These are phyloP conservation scores for Starmerella vaccinii DNA, from an alignment of 805 yeast species.

Conservation along the genomic window DNA sequence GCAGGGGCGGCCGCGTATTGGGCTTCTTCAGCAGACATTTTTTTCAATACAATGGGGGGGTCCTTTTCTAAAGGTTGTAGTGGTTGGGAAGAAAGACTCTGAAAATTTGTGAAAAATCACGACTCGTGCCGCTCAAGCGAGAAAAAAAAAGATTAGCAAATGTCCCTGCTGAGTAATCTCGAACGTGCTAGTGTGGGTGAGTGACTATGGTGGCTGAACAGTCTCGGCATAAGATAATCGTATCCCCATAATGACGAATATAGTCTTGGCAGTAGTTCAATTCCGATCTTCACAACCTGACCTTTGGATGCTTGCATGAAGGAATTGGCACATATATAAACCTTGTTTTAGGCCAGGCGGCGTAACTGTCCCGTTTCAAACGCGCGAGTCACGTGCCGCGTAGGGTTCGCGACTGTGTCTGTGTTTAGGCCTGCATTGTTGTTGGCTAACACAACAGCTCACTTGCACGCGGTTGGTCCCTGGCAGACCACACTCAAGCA, in stretches of 20 bases:
- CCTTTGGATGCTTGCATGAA: no score
- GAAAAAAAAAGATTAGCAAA: conserved; percentile 5
- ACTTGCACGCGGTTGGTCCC: background rate
- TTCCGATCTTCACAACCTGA: no score
- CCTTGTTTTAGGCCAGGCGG: no score
- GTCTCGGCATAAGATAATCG: no score
- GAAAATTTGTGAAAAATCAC: conserved; percentile 14
- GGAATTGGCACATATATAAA: no score
- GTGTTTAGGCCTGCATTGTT: no score
- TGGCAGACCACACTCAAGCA: background rate
- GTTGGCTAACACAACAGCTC: background rate
- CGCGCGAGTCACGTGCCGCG: background rate
- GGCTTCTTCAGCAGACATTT: conserved; percentile 21
- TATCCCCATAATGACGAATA: no score
- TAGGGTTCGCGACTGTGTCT: background rate
- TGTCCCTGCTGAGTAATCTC: conserved; percentile 4
- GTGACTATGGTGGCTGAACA: no score
- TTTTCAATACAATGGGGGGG: background rate
- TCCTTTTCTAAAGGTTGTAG: background rate
- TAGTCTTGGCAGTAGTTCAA: no score
- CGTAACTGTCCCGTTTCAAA: no score
- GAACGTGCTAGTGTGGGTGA: background rate
- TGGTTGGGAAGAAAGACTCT: conserved; percentile 5
- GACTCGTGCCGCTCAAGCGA: background rate
- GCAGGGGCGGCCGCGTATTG: conserved; percentile 7